These are phyloP conservation scores for Emergomyces orientalis DNA, from an alignment of 2,329 filamentous ascomycete genomes.

Conservation along the genomic window DNA sequence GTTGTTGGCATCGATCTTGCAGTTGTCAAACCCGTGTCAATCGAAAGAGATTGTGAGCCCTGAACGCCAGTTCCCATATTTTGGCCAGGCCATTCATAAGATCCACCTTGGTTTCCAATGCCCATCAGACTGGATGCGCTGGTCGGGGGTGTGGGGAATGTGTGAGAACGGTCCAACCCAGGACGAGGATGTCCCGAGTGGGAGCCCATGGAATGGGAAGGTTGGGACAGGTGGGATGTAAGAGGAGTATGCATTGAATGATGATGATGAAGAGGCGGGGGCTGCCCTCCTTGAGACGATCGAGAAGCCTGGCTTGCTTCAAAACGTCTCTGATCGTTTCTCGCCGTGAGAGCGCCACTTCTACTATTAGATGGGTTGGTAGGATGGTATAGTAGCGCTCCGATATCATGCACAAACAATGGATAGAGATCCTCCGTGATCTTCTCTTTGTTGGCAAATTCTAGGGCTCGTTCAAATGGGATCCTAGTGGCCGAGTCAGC, in stretches of 20 bases:
- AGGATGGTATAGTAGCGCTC: slow-evolving; percentile 84
- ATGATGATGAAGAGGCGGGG: slow-evolving; percentile 52
- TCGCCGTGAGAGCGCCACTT: slow-evolving; percentile 64
- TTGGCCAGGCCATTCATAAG: slow-evolving; percentile 67
- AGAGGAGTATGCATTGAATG: slow-evolving; percentile 54
- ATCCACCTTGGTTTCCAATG: slow-evolving; percentile 63
- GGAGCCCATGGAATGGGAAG: slow-evolving; percentile 49
- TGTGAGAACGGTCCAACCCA: slow-evolving; percentile 72
- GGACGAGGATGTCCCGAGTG: slow-evolving; percentile 55
- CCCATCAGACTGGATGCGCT: slow-evolving; percentile 80
- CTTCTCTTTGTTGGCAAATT: slow-evolving; percentile 99
- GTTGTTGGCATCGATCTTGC: slow-evolving; percentile 80
- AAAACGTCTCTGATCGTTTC: slow-evolving; percentile 64
- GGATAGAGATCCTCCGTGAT: slow-evolving; percentile 94
- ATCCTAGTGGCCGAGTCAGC: slow-evolving; percentile 50
- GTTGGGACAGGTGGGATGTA: slow-evolving; percentile 53
- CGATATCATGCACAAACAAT: slow-evolving; percentile 95
- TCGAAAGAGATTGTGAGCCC: slow-evolving; percentile 62
- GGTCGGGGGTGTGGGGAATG: slow-evolving; percentile 86
- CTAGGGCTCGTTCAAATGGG: slow-evolving; percentile 90
- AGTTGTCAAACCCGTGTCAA: slow-evolving; percentile 70
- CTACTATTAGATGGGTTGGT: slow-evolving; percentile 44
- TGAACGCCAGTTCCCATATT: slow-evolving; percentile 54
- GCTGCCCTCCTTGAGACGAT: slow-evolving; percentile 59
- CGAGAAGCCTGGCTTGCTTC: slow-evolving; percentile 49